Percentiles rank a stretch among this genome's conserved stretches.
Conservation (phyloP, 805 yeast species). For the Kodamaea leandrae region DNA sequence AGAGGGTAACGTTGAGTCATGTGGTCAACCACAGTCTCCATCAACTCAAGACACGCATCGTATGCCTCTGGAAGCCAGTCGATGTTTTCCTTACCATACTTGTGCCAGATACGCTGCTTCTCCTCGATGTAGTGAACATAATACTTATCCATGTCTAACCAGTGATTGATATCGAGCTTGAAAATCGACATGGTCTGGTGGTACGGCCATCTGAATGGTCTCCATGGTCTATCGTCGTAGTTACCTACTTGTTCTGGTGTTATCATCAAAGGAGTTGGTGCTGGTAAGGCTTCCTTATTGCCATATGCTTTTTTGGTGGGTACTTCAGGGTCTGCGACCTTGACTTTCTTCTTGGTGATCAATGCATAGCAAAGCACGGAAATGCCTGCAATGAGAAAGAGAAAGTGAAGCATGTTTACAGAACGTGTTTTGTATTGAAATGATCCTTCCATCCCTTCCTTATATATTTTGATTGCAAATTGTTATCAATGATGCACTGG, state of each 20-base stretch:
- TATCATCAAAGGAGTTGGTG: slow-evolving; percentile 57
- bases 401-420: background rate
- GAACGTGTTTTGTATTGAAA: background rate
- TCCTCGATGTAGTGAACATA: slow-evolving; percentile 65
- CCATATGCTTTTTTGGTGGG: slow-evolving; percentile 12
- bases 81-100: slow-evolving; percentile 59
- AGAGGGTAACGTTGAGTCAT: slow-evolving; percentile 62
- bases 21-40: slow-evolving; percentile 61
- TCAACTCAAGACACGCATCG: slow-evolving; percentile 59
- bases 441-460: background rate
- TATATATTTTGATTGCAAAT: slow-evolving; percentile 2
- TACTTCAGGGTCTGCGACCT: slow-evolving; percentile 7
- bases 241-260: slow-evolving; percentile 65
- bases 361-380: slow-evolving; percentile 1
- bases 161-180: slow-evolving; percentile 68
- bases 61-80: slow-evolving; percentile 66
- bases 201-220: slow-evolving; percentile 79
- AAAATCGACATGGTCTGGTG: slow-evolving; percentile 77
- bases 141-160: slow-evolving; percentile 79
- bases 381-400: background rate
- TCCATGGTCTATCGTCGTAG: slow-evolving; percentile 76
- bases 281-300: slow-evolving; percentile 27
- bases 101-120: slow-evolving; percentile 54
- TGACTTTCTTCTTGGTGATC: slow-evolving; percentile 1
- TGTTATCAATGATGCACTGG: slow-evolving; percentile 6